Percentiles rank a stretch among this genome's conserved stretches.
Conservation (phyloP, 208 protist species). For the Tritrichomonas musculus region DNA sequence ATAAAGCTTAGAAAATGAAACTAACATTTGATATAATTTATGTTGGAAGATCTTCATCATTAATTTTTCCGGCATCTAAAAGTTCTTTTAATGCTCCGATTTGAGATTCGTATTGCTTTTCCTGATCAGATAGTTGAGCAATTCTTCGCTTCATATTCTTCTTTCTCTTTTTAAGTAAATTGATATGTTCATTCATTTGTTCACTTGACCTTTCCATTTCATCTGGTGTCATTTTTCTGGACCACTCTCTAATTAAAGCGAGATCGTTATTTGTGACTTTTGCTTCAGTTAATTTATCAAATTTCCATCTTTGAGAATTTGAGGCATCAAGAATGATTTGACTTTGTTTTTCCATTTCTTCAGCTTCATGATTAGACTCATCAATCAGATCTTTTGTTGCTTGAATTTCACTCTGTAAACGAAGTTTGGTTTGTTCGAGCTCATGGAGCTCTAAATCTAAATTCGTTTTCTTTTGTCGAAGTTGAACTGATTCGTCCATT, state of each 20-base stretch:
- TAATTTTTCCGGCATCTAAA: neutral
- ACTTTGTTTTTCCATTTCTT: slow-evolving; percentile 10
- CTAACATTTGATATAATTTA: too few species aligned
- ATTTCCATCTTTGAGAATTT: neutral
- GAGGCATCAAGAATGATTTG: neutral
- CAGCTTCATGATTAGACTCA: neutral
- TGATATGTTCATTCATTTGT: neutral
- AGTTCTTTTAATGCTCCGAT: neutral
- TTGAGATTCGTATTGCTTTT: neutral
- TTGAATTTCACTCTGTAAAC: neutral
- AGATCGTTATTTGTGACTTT: neutral
- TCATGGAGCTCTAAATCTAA: neutral
- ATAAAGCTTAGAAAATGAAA: too few species aligned
- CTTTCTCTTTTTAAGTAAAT: neutral
- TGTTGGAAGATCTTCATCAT: neutral
- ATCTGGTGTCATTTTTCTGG: neutral
- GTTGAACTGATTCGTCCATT: neutral
- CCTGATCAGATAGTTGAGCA: neutral
- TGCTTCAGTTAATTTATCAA: neutral
- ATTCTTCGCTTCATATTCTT: neutral
- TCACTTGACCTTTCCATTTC: neutral
- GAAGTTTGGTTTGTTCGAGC: neutral
- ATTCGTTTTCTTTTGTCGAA: neutral
- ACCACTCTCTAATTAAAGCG: neutral
- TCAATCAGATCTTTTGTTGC: neutral